phyloP scores from a whole-genome alignment of 1,284 basidiomycete species.

The Apiotrichum porosum region DNA sequence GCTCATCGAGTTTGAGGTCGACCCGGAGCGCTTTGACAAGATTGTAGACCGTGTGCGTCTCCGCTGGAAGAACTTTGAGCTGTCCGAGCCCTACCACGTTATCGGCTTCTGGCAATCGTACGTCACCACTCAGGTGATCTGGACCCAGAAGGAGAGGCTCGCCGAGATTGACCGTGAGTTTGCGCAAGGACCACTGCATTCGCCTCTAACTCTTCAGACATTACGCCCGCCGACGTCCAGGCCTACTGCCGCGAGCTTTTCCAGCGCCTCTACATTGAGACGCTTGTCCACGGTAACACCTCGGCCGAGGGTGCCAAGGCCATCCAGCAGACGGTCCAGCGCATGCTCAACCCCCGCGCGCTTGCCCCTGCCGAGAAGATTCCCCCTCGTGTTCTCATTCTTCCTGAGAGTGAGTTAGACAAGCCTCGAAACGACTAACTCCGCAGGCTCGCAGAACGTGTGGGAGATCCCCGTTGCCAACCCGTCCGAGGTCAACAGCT shows the following conservation, averaged over 20 bases:
- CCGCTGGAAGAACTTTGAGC: slow-evolving; percentile 75
- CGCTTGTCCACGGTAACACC: slow-evolving; percentile 82
- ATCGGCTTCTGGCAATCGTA: slow-evolving; percentile 75
- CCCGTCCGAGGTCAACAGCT: slow-evolving; percentile 79
- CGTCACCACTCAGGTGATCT: slow-evolving; percentile 64
- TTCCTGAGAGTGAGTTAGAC: slow-evolving; percentile 58
- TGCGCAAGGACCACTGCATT: neutral
- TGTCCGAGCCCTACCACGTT: slow-evolving; percentile 76
- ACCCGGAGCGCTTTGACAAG: slow-evolving; percentile 68
- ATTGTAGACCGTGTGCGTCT: slow-evolving; percentile 73
- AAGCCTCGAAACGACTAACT: neutral
- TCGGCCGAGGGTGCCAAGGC: slow-evolving; percentile 70
- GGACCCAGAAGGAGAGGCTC: slow-evolving; percentile 78
- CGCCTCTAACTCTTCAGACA: slow-evolving; percentile 50
- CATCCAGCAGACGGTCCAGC: slow-evolving; percentile 69
- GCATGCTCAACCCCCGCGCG: slow-evolving; percentile 59
- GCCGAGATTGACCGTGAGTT: slow-evolving; percentile 66
- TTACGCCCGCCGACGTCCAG: slow-evolving; percentile 69
- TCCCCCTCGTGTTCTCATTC: slow-evolving; percentile 60
- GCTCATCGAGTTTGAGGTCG: slow-evolving; percentile 64
- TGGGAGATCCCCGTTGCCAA: slow-evolving; percentile 73
- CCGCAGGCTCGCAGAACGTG: slow-evolving; percentile 62
- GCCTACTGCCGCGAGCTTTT: slow-evolving; percentile 63
- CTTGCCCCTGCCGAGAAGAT: slow-evolving; percentile 57
- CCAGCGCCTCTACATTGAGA: slow-evolving; percentile 65